phyloP scores from a whole-genome alignment of 2,329 filamentous ascomycete genomes.

The Colletotrichum agaves region DNA sequence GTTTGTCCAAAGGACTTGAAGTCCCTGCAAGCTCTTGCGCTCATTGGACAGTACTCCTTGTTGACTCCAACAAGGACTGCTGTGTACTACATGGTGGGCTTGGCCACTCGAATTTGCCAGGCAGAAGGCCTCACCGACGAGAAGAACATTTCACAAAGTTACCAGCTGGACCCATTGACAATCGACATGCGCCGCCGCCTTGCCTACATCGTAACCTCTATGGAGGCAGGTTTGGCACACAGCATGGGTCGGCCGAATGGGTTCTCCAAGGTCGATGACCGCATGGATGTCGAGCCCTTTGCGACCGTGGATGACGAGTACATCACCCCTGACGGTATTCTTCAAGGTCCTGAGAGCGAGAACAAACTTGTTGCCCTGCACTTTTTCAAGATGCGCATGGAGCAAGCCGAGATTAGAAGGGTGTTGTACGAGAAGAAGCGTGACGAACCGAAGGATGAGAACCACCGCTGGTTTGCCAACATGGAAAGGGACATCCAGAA shows the following conservation, averaged over 20 bases:
- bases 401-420: conserved; percentile 88
- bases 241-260: conserved; percentile 88
- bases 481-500: conserved; percentile 83
- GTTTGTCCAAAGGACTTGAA: conserved; percentile 89
- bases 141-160: conserved; percentile 79
- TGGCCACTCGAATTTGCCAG: conserved; percentile 88
- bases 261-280: conserved; percentile 83
- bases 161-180: conserved; percentile 75
- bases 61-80: conserved; percentile 92
- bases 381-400: conserved; percentile 89
- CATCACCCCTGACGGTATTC: conserved; percentile 82
- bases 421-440: conserved; percentile 88
- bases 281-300: conserved; percentile 88
- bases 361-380: conserved; percentile 93
- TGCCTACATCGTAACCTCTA: conserved; percentile 87
- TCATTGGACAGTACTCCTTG: conserved; percentile 92
- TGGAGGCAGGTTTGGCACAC: conserved; percentile 90
- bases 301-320: conserved; percentile 82
- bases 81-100: conserved; percentile 91
- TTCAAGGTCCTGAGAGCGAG: conserved; percentile 76
- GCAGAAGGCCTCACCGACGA: conserved; percentile 90
- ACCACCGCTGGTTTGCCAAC: conserved; percentile 85
- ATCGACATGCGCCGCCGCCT: conserved; percentile 90
- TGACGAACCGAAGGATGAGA: conserved; percentile 78
- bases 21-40: conserved; percentile 87